Evolutionary conservation across 1,284 basidiomycete species (phyloP).

Genomic region (Ganoderma boninense): DNA sequence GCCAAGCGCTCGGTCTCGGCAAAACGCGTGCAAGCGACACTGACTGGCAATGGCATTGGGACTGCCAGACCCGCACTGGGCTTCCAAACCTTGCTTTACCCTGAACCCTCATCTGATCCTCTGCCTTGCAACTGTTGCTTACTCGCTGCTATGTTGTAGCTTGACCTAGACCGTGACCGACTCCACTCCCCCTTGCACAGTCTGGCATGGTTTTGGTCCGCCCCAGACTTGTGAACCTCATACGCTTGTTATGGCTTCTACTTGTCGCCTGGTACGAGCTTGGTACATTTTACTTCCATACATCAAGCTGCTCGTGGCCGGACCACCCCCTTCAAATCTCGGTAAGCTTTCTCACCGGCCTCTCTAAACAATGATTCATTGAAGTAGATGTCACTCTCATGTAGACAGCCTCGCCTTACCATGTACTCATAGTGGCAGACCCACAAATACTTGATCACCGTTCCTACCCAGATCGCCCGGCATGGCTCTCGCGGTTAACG

Average conservation of each 20-base stretch:
- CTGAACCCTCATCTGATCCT: background rate
- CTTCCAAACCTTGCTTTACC: too few species aligned
- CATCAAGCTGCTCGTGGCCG: conserved; percentile 69
- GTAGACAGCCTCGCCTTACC: conserved; percentile 50
- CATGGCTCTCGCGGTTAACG: conserved; percentile 58
- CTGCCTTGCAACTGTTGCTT: background rate
- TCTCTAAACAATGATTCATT: conserved; percentile 18
- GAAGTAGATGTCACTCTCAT: conserved; percentile 6
- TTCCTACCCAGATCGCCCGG: conserved; percentile 63
- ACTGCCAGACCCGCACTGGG: too few species aligned
- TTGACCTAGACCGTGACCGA: background rate
- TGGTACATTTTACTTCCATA: conserved; percentile 60
- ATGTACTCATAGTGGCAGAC: conserved; percentile 83
- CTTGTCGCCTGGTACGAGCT: conserved; percentile 78
- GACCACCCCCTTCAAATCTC: conserved; percentile 42
- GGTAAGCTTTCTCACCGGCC: conserved; percentile 33
- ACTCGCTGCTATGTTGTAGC: background rate
- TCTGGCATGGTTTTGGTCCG: background rate
- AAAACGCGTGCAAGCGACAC: background rate
- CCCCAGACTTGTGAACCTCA: conserved; percentile 34
- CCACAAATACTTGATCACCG: conserved; percentile 80
- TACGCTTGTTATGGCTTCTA: conserved; percentile 64
- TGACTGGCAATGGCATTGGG: too few species aligned
- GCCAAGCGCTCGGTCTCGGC: background rate
- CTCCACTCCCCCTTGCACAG: background rate